Evolutionary conservation across 768 basidiomycete species (phyloP), one percentile per base, ranked within the genome.

Genomic region (Hypsizygus marmoreus): DNA sequence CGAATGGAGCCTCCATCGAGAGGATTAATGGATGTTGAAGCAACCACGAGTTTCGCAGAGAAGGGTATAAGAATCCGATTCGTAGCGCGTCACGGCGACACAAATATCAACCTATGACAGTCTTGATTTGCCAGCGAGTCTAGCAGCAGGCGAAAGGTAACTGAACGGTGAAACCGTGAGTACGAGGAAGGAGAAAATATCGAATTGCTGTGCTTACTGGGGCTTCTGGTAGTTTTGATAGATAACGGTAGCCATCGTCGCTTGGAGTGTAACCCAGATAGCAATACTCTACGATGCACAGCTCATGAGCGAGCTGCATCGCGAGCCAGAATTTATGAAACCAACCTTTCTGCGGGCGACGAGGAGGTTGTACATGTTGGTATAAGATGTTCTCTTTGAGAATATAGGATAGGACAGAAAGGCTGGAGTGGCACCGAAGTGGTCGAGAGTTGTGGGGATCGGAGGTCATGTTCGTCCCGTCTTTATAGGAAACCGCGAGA

Each of bases 201-300:
- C 11, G 2, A 19, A 11, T 9, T 3, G 31, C n/a, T 4, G 23
- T 16, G 41, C 61, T 41, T 45, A 63, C 65, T 49, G 50, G 45
- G 56, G 53, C 33, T 58, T 58, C 37, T 52, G 52, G 48, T 64
- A 64, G 14, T 65, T 54, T 49, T 56, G 51, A 54, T 59, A 68
- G 16, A 66, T 61, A 25, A 61, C 54, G 9, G 55, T 58, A 16
- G 61, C 54, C 11, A 71, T 47, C 3, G 59, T 31, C 11, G 69
- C 60, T 56, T 73, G 64, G 32, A 70, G 53, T 20, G 59, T 47
- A 26, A 58, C 57, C 69, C 69, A 71, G 29, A 71, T 40, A 17
- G 64, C 50, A 40, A 73, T 56, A 26, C 63, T 66, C 71, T 71
- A 45, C 13, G 14, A 35, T 22, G 12, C n/a, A 6, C 10, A 45